These are phyloP conservation scores for Globisporangium spinosum DNA, from an alignment of 352 stramenopile species.

Conservation along the genomic window DNA sequence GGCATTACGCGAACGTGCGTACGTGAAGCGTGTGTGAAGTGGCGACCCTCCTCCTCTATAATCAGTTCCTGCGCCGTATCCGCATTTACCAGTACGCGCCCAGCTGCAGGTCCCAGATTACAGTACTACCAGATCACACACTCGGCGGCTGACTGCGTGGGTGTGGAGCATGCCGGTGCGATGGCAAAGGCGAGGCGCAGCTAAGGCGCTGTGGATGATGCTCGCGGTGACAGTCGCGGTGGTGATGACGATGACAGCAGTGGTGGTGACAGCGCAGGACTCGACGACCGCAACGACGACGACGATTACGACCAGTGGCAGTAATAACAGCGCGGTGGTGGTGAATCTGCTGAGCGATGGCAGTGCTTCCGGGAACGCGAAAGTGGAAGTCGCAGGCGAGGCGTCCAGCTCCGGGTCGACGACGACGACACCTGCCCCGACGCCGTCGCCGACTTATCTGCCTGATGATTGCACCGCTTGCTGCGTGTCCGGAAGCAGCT, in stretches of 20 bases:
- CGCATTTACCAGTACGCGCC: neutral
- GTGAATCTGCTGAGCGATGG: neutral
- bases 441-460: slow-evolving; percentile 14
- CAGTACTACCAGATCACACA: neutral
- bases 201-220: slow-evolving; percentile 2
- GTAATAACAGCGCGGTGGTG: neutral
- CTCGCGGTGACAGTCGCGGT: neutral
- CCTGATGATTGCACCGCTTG: slow-evolving; percentile 65
- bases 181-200: slow-evolving; percentile 6
- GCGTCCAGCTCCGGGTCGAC: slow-evolving; percentile 3
- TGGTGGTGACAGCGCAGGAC: neutral
- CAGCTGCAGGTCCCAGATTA: neutral
- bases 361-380: neutral
- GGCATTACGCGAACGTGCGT: neutral
- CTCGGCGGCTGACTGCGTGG: neutral
- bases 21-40: neutral
- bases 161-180: slow-evolving; percentile 7
- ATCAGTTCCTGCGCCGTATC: neutral
- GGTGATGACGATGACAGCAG: neutral
- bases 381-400: slow-evolving; percentile 9
- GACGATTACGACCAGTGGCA: neutral
- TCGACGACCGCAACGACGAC: neutral
- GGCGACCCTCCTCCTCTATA: neutral
- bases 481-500: slow-evolving; percentile 21
- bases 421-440: slow-evolving; percentile 12